Base-by-base conservation (phyloP, 2,329 filamentous ascomycete species). In the Phyllosticta citrichinensis region DNA sequence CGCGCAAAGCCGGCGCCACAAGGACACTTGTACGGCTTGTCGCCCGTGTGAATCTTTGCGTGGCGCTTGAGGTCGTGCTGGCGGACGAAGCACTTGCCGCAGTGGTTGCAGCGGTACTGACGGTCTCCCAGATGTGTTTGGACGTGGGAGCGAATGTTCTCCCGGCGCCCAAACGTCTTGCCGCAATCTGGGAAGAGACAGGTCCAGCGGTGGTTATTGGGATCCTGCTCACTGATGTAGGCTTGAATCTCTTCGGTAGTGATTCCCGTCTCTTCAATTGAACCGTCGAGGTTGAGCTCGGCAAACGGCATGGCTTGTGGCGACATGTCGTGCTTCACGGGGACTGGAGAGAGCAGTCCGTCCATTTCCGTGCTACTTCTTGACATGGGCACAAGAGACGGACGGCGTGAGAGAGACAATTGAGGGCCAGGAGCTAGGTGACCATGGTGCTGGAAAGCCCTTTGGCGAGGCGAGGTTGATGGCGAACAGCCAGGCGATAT, bases 131-230 rank as follows among this genome's bases (percentile, higher is more conserved):
- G 86, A 75, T 99, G 94, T 3, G 94, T 99, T 76, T 99, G 94
- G 14, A 99, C 90, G 73, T 99, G 94, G 0, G 92, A 96, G 73
- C 96, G 96, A 79, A 97, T 97, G 76, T 99, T 97, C 74, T 99
- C 94, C 74, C 97, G 96, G 67, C 94, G 85, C n/a, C 92, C 93
- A 71, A 99, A 97, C 58, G 86, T 84, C 74, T 96, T 96, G 67
- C 86, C 83, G 74, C 94, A 99, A 27, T 86, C 86, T 9, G 90
- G 79, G 67, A 74, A 80, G 17, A 80, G 70, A 67, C 79, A 81
- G 11, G 73, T 77, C 74, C 77, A 80, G 47, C 78, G 75, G 64
- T 74, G 73, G 58, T 72, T 76, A 17, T 67, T 66, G 5, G 71
- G 68, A 53, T 77, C 71, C 63, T 79, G 78, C 62, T 77, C 74